phyloP scores from a whole-genome alignment of 1,284 basidiomycete genomes.

The Ustilago trichophora region DNA sequence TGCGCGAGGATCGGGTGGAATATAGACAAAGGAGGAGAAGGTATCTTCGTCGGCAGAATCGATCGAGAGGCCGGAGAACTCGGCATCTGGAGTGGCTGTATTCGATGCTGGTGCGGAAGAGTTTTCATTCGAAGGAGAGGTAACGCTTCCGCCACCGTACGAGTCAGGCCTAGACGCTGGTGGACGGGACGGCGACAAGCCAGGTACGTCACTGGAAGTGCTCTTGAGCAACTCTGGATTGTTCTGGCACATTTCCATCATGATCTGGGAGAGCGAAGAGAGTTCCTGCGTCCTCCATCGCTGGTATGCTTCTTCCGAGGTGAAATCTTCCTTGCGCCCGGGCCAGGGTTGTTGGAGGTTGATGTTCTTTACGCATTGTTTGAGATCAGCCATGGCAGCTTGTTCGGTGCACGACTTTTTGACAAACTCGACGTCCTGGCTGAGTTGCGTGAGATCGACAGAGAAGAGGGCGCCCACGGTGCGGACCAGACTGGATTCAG shows the following conservation, averaged over 20 bases:
- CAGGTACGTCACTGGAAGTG: conserved; percentile 50
- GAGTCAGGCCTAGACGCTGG: conserved; percentile 19
- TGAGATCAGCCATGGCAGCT: conserved; percentile 61
- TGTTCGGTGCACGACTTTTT: conserved; percentile 77
- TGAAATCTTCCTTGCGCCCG: conserved; percentile 85
- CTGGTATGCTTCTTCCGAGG: conserved; percentile 79
- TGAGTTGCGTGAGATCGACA: conserved; percentile 75
- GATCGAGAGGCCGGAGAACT: conserved; percentile 21
- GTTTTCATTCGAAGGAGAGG: conserved; percentile 15
- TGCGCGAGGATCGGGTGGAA: conserved; percentile 85
- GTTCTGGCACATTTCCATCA: conserved; percentile 84
- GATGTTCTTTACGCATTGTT: conserved; percentile 91
- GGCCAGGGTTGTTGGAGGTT: conserved; percentile 84
- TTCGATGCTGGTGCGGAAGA: conserved; percentile 1
- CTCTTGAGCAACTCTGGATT: conserved; percentile 88
- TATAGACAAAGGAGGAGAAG: conserved; percentile 75
- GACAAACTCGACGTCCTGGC: conserved; percentile 79
- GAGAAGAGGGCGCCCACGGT: conserved; percentile 80
- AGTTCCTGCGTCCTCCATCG: conserved; percentile 87
- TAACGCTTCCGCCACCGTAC: conserved; percentile 4
- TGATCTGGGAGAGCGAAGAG: conserved; percentile 82
- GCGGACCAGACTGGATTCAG: conserved; percentile 63
- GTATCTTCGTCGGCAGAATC: conserved; percentile 49
- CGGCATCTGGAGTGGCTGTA: conserved; percentile 26
- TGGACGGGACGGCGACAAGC: conserved; percentile 12